Percentiles rank a stretch among this genome's conserved stretches.
Evolutionary conservation across 1,284 basidiomycete species (phyloP).

Genomic region (Ganoderma meredithae): DNA sequence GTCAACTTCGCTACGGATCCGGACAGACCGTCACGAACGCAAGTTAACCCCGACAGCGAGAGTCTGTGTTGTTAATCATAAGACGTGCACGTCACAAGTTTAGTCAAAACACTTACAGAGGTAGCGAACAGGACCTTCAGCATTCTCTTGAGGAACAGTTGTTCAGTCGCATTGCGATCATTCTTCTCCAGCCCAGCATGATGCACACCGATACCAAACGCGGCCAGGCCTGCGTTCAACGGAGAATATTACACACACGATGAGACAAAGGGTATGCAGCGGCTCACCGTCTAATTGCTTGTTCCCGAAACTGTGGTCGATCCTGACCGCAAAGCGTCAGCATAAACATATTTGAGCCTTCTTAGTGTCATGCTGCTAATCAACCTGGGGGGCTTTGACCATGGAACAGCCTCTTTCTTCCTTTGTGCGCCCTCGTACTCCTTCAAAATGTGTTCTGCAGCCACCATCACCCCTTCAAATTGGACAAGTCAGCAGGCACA

Average conservation of each 20-base stretch:
- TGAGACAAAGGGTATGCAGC: background rate
- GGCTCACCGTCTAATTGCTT: slow-evolving; percentile 64
- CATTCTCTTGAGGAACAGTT: slow-evolving; percentile 68
- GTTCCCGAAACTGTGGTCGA: slow-evolving; percentile 64
- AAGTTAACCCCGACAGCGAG: slow-evolving; percentile 91
- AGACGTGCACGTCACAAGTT: background rate
- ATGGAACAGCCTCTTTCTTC: slow-evolving; percentile 64
- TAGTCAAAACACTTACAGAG: slow-evolving; percentile 52
- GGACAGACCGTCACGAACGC: slow-evolving; percentile 54
- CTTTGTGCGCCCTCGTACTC: slow-evolving; percentile 68
- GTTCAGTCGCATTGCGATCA: slow-evolving; percentile 77
- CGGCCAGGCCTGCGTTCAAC: slow-evolving; percentile 56
- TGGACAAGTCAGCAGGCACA: background rate
- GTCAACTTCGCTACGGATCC: background rate
- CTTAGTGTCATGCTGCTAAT: background rate
- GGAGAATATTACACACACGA: background rate
- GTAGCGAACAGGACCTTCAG: slow-evolving; percentile 79
- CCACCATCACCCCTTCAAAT: slow-evolving; percentile 63
- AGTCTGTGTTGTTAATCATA: slow-evolving; percentile 56
- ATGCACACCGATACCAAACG: slow-evolving; percentile 81
- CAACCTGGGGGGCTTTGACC: slow-evolving; percentile 64
- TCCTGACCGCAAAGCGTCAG: slow-evolving; percentile 43
- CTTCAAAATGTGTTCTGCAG: slow-evolving; percentile 79
- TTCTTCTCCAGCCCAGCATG: slow-evolving; percentile 84
- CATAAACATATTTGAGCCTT: background rate